These are phyloP conservation scores for Chlamydomonas asymmetrica DNA, from an alignment of 139 green algal species.

Conservation along the genomic window DNA sequence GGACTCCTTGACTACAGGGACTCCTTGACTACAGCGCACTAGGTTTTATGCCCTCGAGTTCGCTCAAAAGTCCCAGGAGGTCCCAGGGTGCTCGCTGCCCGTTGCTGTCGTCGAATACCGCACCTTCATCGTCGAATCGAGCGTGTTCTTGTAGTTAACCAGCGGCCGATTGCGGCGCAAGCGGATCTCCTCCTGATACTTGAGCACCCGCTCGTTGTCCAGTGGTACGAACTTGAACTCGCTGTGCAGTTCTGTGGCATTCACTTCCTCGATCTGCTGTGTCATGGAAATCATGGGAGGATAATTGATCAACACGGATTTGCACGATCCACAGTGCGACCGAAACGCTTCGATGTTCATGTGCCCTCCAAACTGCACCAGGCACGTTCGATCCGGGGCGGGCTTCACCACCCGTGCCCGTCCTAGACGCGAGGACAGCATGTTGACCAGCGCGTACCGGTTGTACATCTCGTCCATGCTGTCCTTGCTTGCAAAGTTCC, in stretches of 20 bases:
- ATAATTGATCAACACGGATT: no score
- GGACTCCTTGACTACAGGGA: no score
- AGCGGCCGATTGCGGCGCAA: slow-evolving; percentile 7
- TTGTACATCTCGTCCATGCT: neutral
- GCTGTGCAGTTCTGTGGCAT: slow-evolving; percentile 1
- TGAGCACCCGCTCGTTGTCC: slow-evolving; percentile 12
- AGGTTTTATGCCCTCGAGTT: no score
- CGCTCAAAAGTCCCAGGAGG: no score
- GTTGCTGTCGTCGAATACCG: no score
- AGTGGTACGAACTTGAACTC: slow-evolving; percentile 17
- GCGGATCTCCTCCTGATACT: slow-evolving; percentile 16
- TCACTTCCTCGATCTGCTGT: slow-evolving; percentile 23
- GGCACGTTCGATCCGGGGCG: slow-evolving; percentile 5
- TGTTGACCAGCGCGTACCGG: slow-evolving; percentile 12
- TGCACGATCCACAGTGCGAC: no score
- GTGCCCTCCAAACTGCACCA: slow-evolving; percentile 17
- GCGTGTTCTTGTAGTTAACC: slow-evolving; percentile 19
- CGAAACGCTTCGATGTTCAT: slow-evolving; percentile 24
- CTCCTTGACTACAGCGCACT: no score
- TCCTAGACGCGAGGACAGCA: neutral
- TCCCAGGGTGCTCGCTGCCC: no score
- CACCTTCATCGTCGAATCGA: slow-evolving; percentile 14
- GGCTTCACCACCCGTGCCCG: neutral
- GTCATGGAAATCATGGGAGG: slow-evolving; percentile 17
- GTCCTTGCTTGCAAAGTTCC: slow-evolving; percentile 9